Base-by-base conservation (phyloP, 2,329 filamentous ascomycete species). In the Ambrosiella xylebori region DNA sequence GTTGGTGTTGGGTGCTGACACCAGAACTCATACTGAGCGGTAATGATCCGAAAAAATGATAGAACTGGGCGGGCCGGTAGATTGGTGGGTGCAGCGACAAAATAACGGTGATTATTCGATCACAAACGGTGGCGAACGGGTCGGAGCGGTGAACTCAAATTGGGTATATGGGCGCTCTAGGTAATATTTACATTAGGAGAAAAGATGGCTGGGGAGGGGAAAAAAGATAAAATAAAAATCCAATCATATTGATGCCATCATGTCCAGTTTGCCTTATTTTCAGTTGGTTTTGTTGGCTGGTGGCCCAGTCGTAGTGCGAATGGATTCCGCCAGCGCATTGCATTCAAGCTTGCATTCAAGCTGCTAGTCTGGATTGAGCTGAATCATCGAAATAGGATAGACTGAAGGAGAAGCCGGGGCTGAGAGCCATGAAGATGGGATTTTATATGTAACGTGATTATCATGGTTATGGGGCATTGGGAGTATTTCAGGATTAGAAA, bases 1-100 rank as follows among this genome's bases (percentile, higher is more conserved):
- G 58, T 40, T 59, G 58, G 40, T 41, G 54, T 15, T 7, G 39
- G 17, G 40, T 54, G 12, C 27, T 37, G 35, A 57, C 54, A 17
- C 51, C 40, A 19, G 37, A n/a, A 17, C 36, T 54, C 58, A 59
- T 59, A 27, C 12, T 51, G 17, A 15, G 17, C 8, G 17, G 27
- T 3, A 19, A 51, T 35, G 8, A 35, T 35, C 12, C 9, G 19
- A 12, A 51, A 9, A 12, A n/a, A 9, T 13, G 19, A 36, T 27
- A 37, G 7, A 7, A 19, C 2, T 36, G 27, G 47, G 19, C 12
- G 47, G 47, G 45, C 12, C 13, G 45, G 12, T n/a, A 9, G 11
- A 7, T 11, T 12, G 40, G 11, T 41, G 45, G 45, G 13, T 3
- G 5, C 5, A 11, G 17, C 8, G 27, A 5, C 4, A 11, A 35